Percentiles rank a stretch among this genome's conserved stretches.
These are phyloP conservation scores for Phaseolus lunatus DNA, from an alignment of 306 rosid species.

Conservation along the genomic window DNA sequence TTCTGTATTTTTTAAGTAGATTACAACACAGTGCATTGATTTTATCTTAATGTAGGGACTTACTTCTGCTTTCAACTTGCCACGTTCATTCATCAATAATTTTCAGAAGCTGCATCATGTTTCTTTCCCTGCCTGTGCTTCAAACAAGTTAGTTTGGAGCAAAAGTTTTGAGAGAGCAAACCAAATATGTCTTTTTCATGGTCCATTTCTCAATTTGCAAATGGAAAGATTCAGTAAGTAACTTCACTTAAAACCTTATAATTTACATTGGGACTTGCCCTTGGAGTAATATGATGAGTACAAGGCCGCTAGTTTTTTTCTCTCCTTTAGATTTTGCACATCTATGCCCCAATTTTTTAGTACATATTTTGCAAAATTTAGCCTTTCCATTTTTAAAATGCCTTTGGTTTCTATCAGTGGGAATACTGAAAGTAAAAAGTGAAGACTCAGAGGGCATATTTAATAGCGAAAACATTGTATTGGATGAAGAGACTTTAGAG, in stretches of 20 bases:
- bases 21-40: slow-evolving; percentile 31
- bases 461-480: slow-evolving; percentile 57
- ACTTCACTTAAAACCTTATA: slow-evolving; percentile 36
- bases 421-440: slow-evolving; percentile 56
- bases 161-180: slow-evolving; percentile 45
- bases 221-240: slow-evolving; percentile 60
- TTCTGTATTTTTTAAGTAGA: neutral
- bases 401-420: slow-evolving; percentile 45
- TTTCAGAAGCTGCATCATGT: slow-evolving; percentile 47
- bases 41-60: slow-evolving; percentile 53
- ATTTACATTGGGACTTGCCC: neutral
- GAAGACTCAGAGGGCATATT: slow-evolving; percentile 62
- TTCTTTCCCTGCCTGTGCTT: slow-evolving; percentile 42
- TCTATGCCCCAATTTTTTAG: slow-evolving; percentile 15
- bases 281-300: slow-evolving; percentile 8
- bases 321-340: slow-evolving; percentile 31
- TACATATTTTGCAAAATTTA: slow-evolving; percentile 24
- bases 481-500: slow-evolving; percentile 68
- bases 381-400: slow-evolving; percentile 47
- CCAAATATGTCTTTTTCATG: slow-evolving; percentile 38
- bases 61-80: slow-evolving; percentile 49
- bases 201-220: slow-evolving; percentile 43
- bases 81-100: slow-evolving; percentile 46
- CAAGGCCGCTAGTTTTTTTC: neutral
- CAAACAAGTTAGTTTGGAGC: slow-evolving; percentile 39